Base-by-base conservation (phyloP, 257 asterid species). In the Agastache rugosa region DNA sequence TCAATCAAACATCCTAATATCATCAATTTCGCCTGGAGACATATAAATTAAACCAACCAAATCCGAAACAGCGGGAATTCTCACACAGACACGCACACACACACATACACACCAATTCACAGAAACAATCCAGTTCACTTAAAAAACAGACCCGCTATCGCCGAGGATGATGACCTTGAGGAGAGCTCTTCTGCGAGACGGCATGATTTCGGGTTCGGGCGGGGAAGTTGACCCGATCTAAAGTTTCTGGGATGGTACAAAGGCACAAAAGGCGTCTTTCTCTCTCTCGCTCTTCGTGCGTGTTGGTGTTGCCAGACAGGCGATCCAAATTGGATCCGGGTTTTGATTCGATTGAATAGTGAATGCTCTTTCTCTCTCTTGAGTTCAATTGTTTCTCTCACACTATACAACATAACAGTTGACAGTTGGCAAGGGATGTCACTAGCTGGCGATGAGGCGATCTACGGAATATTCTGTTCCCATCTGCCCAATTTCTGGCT, bases 141-240 rank as follows among this genome's bases (percentile, higher is more conserved):
- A 23, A 34, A 74, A 50, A 29, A 53, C 79, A 58, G 8, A 87
- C 89, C 91, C 91, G 80, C 91, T 87, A 14, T 87, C 91, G 55
- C 91, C 91, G 72, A 87, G 91, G 85, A 87, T 84, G 82, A 87
- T 87, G 54, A 87, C 91, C 85, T 87, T 87, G 72, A 87, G 91
- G 58, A 87, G 89, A 45, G 86, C 85, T 77, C 91, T 83, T 67
- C 89, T 63, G 69, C 91, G 89, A 10, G 89, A 82, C 72, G 91
- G 83, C 91, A 87, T 87, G 63, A 59, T 67, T 60, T 62, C 73
- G 73, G 64, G 58, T 59, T 74, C 67, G 67, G 74, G 69, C 64
- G n/a, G 71, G 69, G 31, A 29, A 59, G 27, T 74, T 69, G 69
- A 65, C 75, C 71, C 79, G 79, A 73, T 82, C 77, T 63, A 63